Evolutionary conservation across 1,284 basidiomycete genomes (phyloP).

Genomic region (Afroboletus lepidellus): DNA sequence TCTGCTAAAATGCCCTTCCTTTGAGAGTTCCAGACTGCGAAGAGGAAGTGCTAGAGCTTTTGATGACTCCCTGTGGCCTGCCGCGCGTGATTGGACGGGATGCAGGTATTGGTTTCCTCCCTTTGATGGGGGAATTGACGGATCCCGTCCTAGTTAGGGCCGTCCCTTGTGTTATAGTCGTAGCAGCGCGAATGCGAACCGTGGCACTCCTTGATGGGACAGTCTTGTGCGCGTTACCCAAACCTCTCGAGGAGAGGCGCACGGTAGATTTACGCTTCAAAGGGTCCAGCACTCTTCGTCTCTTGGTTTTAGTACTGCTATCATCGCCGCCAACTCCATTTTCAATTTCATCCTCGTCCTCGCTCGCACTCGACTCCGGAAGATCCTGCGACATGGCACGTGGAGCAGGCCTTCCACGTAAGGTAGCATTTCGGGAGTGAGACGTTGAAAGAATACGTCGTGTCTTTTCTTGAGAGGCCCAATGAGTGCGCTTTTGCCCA

Average conservation of each 20-base stretch:
- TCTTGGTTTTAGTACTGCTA: constrained; percentile 19
- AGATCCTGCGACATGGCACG: constrained; percentile 9
- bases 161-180: constrained; percentile 13
- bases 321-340: constrained; percentile 8
- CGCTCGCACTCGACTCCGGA: constrained; percentile 25
- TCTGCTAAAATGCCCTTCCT: constrained; percentile 18
- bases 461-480: constrained; percentile 8
- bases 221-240: constrained; percentile 15
- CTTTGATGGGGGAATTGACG: constrained; percentile 11
- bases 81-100: constrained; percentile 14
- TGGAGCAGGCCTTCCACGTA: constrained; percentile 23
- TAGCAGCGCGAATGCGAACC: constrained; percentile 8
- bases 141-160: constrained; percentile 15
- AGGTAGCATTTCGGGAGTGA: constrained; percentile 24
- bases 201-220: constrained; percentile 11
- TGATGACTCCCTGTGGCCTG: constrained; percentile 13
- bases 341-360: constrained; percentile 18
- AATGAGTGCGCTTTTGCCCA: constrained; percentile 36
- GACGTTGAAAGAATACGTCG: constrained; percentile 2
- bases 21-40: constrained; percentile 28
- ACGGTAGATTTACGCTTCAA: constrained; percentile 28
- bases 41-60: constrained; percentile 26
- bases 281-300: constrained; percentile 30
- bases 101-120: constrained; percentile 11
- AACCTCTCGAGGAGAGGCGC: constrained; percentile 24